Evolutionary conservation across 257 asterid species (phyloP), one percentile per base, ranked within the genome.

Genomic region (Nicotiana sylvestris): DNA sequence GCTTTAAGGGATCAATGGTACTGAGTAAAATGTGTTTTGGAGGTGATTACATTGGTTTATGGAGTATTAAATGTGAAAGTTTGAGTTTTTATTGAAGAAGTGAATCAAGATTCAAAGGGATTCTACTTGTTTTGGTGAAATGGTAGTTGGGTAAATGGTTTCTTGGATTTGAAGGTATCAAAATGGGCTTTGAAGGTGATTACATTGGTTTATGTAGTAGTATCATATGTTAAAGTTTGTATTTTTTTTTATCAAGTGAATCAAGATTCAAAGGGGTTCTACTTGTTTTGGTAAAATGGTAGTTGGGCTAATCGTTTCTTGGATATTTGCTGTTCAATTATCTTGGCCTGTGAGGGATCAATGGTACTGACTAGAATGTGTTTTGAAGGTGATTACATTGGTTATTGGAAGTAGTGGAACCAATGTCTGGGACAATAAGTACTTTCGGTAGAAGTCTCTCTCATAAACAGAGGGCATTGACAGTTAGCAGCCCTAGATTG

Each of bases 401-500:
- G 76, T 17, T 78, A 65, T 62, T 78, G 82, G 33, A 69, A 55
- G 86, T 89, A 80, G 83, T 85, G 85, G 57, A 76, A 84, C 49
- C 67, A 78, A 46, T 81, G 21, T 66, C 78, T 78, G 85, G 81
- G 55, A 84, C 76, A 77, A 88, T 91, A 91, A 87, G 84, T 83
- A 84, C 88, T 83, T 85, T 91, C 77, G 88, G 35, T 82, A 89
- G 89, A 87, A 90, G 89, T 88, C 65, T 86, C 67, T 89, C 97
- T 66, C 89, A 78, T 64, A 89, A 90, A 82, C 94, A 90, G 29
- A 91, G 97, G 89, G 89, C 88, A 60, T 82, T 80, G 16, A 58
- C 68, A 33, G 72, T 84, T 77, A 84, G 90, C 83, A 91, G 93
- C 86, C 95, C 97, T 32, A 90, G 91, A 85, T 53, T 88, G 46